Evolutionary conservation across 2,329 filamentous ascomycete species (phyloP).

Genomic region (Pseudocercospora fuligena): DNA sequence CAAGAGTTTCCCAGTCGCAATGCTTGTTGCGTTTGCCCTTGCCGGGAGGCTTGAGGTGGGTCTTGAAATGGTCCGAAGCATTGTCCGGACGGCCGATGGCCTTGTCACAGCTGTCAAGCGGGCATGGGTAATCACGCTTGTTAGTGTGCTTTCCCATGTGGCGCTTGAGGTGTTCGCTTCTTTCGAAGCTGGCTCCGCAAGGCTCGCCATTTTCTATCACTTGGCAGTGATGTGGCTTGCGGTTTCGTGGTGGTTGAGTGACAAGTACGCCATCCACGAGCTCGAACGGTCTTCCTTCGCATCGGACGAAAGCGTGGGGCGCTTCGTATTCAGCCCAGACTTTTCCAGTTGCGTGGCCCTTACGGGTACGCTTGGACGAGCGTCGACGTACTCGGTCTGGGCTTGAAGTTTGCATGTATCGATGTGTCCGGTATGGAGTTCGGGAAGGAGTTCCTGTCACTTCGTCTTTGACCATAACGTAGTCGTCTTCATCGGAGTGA

Average conservation of each 20-base stretch:
- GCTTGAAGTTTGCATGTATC: not conserved
- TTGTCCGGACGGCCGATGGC: slow-evolving; percentile 38
- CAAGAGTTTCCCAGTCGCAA: slow-evolving; percentile 16
- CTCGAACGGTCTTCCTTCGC: slow-evolving; percentile 18
- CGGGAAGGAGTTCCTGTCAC: not conserved
- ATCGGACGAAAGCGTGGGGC: slow-evolving; percentile 14
- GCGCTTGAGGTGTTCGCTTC: slow-evolving; percentile 41
- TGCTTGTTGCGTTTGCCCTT: slow-evolving; percentile 37
- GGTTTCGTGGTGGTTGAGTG: not conserved
- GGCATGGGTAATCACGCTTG: slow-evolving; percentile 31
- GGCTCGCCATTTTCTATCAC: slow-evolving; percentile 16
- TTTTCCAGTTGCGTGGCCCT: slow-evolving; percentile 15
- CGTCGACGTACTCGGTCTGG: slow-evolving; percentile 14
- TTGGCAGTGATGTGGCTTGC: slow-evolving; percentile 31
- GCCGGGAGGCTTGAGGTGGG: slow-evolving; percentile 30
- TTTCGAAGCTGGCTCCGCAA: slow-evolving; percentile 34
- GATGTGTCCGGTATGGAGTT: not conserved
- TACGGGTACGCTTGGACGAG: slow-evolving; percentile 22
- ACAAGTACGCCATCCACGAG: not conserved
- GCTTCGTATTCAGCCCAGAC: slow-evolving; percentile 17
- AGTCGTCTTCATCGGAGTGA: slow-evolving; percentile 32
- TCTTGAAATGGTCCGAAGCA: slow-evolving; percentile 40
- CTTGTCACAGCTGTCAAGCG: slow-evolving; percentile 29
- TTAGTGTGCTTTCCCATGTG: slow-evolving; percentile 33
- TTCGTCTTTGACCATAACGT: slow-evolving; percentile 30